Conservation (phyloP, 1,139 yeast genomes). For the Blastobotrys petasosporus region DNA sequence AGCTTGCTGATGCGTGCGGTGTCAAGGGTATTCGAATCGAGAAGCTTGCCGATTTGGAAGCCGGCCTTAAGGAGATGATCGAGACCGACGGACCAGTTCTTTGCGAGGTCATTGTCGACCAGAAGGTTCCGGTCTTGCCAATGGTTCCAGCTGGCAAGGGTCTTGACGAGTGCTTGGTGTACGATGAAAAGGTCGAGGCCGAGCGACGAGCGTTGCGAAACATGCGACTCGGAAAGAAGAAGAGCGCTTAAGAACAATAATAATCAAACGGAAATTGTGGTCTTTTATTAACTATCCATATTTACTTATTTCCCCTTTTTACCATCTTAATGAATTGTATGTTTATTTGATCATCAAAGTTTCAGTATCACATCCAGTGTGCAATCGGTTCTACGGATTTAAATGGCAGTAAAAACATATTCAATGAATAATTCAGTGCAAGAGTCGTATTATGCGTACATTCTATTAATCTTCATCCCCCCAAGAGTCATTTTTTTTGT, state of each 20-base stretch:
- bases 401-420: too few relatives aligned
- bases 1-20: conserved; percentile 92
- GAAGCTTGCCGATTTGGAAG: conserved; percentile 57
- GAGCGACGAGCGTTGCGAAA: conserved; percentile 61
- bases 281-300: neutral
- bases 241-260: neutral
- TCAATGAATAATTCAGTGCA: too few relatives aligned
- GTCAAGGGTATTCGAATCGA: conserved; percentile 71
- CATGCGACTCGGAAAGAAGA: conserved; percentile 36
- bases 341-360: neutral
- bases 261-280: neutral
- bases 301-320: neutral
- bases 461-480: conserved; percentile 2
- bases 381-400: too few relatives aligned
- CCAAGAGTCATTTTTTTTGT: conserved; percentile 2
- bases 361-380: neutral
- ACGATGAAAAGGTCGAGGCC: conserved; percentile 73
- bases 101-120: conserved; percentile 85
- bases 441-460: conserved; percentile 1
- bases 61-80: conserved; percentile 66
- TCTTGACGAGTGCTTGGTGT: conserved; percentile 82
- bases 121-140: conserved; percentile 96
- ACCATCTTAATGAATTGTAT: neutral
- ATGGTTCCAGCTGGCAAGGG: conserved; percentile 98
- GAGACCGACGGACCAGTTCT: conserved; percentile 77